phyloP scores from a whole-genome alignment of 1,284 basidiomycete genomes.

The Meira nashicola region DNA sequence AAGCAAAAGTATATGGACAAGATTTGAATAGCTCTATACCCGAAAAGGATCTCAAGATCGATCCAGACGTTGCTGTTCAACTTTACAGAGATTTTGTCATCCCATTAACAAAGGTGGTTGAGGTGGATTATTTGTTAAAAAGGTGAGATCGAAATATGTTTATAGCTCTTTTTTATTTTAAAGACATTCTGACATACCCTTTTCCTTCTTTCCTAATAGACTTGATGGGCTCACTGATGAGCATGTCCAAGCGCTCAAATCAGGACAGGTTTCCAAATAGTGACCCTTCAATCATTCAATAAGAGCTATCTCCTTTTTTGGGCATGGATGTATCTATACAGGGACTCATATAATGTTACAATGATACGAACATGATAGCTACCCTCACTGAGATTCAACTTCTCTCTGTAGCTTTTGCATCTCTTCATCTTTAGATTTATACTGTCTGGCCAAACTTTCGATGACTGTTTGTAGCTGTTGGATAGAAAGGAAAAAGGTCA shows the following conservation, averaged over 20 bases:
- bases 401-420: constrained; percentile 32
- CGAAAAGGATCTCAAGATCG: constrained; percentile 63
- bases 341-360: background rate
- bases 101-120: constrained; percentile 93
- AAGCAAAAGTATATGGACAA: constrained; percentile 86
- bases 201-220: background rate
- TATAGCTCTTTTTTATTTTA: background rate
- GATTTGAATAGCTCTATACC: constrained; percentile 62
- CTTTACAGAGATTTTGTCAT: constrained; percentile 93
- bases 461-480: constrained; percentile 45
- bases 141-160: constrained; percentile 18
- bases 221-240: constrained; percentile 4
- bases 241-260: background rate
- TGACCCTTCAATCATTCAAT: background rate
- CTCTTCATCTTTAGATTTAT: constrained; percentile 46
- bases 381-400: background rate
- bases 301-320: too few relatives aligned
- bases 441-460: constrained; percentile 46
- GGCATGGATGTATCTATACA: background rate
- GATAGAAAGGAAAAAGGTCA: background rate
- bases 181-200: background rate
- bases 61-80: constrained; percentile 84
- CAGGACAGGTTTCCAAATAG: background rate
- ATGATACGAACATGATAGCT: background rate
- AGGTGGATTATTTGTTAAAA: constrained; percentile 61